Percentiles rank a stretch among this genome's conserved stretches.
These are phyloP conservation scores for Aethionema arabicum DNA, from an alignment of 345 rosid genomes.

Conservation along the genomic window DNA sequence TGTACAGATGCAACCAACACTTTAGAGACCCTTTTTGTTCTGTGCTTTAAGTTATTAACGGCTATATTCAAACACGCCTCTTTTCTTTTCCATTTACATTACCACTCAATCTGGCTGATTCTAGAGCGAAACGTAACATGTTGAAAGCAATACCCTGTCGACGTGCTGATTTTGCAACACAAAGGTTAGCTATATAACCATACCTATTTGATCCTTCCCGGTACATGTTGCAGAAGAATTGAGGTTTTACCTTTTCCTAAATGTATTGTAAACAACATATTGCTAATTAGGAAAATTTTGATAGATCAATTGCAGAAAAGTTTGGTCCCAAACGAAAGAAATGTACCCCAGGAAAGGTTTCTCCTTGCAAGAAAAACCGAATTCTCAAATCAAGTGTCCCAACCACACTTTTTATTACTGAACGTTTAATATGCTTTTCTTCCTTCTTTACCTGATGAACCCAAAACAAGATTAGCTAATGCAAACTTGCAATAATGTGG, in stretches of 20 bases:
- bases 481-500: neutral
- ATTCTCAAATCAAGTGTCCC: constrained; percentile 88
- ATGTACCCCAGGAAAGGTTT: constrained; percentile 83
- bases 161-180: constrained; percentile 82
- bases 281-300: constrained; percentile 6
- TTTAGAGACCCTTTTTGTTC: constrained; percentile 15
- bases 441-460: constrained; percentile 65
- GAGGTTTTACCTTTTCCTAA: constrained; percentile 66
- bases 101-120: constrained; percentile 64
- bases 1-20: constrained; percentile 32
- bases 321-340: constrained; percentile 18
- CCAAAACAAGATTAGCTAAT: neutral
- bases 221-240: constrained; percentile 48
- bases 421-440: constrained; percentile 52
- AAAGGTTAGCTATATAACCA: constrained; percentile 72
- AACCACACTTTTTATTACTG: constrained; percentile 73
- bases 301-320: neutral
- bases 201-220: constrained; percentile 50
- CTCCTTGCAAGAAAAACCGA: constrained; percentile 61
- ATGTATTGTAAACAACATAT: constrained; percentile 18
- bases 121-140: constrained; percentile 68
- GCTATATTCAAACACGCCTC: neutral
- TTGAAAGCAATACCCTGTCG: constrained; percentile 77
- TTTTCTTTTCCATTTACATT: constrained; percentile 12
- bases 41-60: neutral